These are phyloP conservation scores for Viola pubescens DNA, from an alignment of 441 rosid genomes.

Conservation along the genomic window DNA sequence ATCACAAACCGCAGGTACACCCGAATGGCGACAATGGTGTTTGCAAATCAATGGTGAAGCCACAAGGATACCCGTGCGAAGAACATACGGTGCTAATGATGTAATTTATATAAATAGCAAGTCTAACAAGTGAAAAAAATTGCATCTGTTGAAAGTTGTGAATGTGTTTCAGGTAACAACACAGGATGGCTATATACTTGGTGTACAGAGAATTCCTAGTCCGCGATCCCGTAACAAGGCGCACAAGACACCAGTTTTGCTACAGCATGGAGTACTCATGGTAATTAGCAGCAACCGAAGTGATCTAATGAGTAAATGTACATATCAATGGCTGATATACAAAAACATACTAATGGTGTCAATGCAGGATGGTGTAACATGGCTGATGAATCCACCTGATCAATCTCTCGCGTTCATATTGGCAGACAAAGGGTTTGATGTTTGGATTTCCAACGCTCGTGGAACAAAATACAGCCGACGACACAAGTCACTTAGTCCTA, in stretches of 20 bases:
- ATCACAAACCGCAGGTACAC: background rate
- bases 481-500: conserved; percentile 50
- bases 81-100: conserved; percentile 23
- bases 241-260: conserved; percentile 38
- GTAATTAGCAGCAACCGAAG: conserved; percentile 19
- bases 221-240: conserved; percentile 16
- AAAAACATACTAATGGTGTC: background rate
- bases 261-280: conserved; percentile 80
- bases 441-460: conserved; percentile 72
- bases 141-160: background rate
- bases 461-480: conserved; percentile 66
- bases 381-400: conserved; percentile 68
- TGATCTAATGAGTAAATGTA: no score
- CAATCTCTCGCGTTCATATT: conserved; percentile 67
- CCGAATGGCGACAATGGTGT: conserved; percentile 19
- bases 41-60: conserved; percentile 31
- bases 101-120: no score
- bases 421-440: conserved; percentile 80
- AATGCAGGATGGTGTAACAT: conserved; percentile 72
- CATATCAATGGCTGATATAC: background rate
- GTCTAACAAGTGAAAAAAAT: no score
- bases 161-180: conserved; percentile 51
- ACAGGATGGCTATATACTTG: conserved; percentile 68
- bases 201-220: conserved; percentile 54
- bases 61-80: conserved; percentile 27